Evolutionary conservation across 176 grass and related monocot species (phyloP).

Genomic region (Cymbopogon citratus): DNA sequence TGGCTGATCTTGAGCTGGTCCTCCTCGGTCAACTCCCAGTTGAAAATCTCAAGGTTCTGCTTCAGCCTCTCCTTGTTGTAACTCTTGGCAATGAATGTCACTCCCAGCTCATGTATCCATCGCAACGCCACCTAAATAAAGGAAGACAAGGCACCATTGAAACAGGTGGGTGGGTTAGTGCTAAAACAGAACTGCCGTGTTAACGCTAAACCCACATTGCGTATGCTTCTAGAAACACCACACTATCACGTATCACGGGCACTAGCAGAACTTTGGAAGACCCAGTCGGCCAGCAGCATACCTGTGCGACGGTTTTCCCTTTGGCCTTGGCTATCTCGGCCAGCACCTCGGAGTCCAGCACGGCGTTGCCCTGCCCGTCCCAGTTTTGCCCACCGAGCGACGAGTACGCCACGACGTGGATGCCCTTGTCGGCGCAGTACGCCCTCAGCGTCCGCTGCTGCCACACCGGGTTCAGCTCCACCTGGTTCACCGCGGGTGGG

Average conservation of each 20-base stretch:
- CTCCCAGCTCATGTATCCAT: slow-evolving; percentile 53
- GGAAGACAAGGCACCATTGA: too few relatives aligned
- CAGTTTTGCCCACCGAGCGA: slow-evolving; percentile 47
- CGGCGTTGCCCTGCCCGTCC: slow-evolving; percentile 1
- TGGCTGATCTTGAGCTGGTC: slow-evolving; percentile 42
- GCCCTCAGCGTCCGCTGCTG: slow-evolving; percentile 50
- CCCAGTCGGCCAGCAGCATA: background rate
- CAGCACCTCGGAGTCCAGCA: slow-evolving; percentile 39
- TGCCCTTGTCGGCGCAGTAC: slow-evolving; percentile 41
- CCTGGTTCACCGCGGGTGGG: slow-evolving; percentile 62
- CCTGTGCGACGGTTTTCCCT: slow-evolving; percentile 57
- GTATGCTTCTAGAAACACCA: too few relatives aligned
- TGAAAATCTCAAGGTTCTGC: slow-evolving; percentile 39
- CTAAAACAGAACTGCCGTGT: too few relatives aligned
- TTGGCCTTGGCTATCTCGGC: slow-evolving; percentile 43
- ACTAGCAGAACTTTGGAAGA: too few relatives aligned
- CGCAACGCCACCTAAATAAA: slow-evolving; percentile 40
- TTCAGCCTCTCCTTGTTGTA: slow-evolving; percentile 49
- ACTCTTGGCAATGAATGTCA: slow-evolving; percentile 44
- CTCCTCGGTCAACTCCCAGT: slow-evolving; percentile 38
- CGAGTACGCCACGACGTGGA: slow-evolving; percentile 52
- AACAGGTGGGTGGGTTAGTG: too few relatives aligned
- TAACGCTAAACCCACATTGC: too few relatives aligned
- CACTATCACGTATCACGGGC: too few relatives aligned
- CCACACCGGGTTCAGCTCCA: slow-evolving; percentile 64